Evolutionary conservation across 2,329 filamentous ascomycete species (phyloP).

Genomic region (Sporothrix phasma): DNA sequence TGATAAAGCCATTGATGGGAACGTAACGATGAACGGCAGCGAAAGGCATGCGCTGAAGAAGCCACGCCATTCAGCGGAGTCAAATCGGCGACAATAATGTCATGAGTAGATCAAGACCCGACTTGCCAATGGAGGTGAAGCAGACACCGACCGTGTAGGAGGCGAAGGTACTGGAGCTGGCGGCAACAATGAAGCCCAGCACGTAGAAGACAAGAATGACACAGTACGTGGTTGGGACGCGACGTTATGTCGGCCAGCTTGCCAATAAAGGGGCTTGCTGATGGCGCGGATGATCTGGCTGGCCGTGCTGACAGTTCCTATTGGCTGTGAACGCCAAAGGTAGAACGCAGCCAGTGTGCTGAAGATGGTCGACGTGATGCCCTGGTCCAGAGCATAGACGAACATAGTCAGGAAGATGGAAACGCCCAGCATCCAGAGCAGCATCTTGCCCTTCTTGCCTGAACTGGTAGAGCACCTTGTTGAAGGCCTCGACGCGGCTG

Average conservation of each 20-base stretch:
- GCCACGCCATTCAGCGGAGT: slow-evolving; percentile 30
- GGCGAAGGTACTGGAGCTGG: slow-evolving; percentile 25
- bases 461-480: slow-evolving; percentile 32
- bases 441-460: slow-evolving; percentile 21
- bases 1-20: slow-evolving; percentile 34
- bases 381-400: slow-evolving; percentile 30
- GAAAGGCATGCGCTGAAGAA: slow-evolving; percentile 27
- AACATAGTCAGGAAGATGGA: slow-evolving; percentile 29
- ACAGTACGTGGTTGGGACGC: slow-evolving; percentile 31
- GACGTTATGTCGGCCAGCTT: slow-evolving; percentile 32
- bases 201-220: slow-evolving; percentile 31
- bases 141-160: slow-evolving; percentile 29
- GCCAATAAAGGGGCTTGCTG: slow-evolving; percentile 31
- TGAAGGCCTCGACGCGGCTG: slow-evolving; percentile 30
- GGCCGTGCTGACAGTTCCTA: slow-evolving; percentile 27
- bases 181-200: slow-evolving; percentile 29
- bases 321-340: slow-evolving; percentile 27
- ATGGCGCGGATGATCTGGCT: slow-evolving; percentile 30
- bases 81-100: slow-evolving; percentile 30
- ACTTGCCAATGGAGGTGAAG: slow-evolving; percentile 30
- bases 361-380: slow-evolving; percentile 29
- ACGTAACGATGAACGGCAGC: slow-evolving; percentile 29
- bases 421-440: slow-evolving; percentile 31
- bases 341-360: slow-evolving; percentile 27
- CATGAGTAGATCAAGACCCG: slow-evolving; percentile 29